These are phyloP conservation scores for Syzygium aromaticum DNA, from an alignment of 345 rosid genomes.

Conservation along the genomic window DNA sequence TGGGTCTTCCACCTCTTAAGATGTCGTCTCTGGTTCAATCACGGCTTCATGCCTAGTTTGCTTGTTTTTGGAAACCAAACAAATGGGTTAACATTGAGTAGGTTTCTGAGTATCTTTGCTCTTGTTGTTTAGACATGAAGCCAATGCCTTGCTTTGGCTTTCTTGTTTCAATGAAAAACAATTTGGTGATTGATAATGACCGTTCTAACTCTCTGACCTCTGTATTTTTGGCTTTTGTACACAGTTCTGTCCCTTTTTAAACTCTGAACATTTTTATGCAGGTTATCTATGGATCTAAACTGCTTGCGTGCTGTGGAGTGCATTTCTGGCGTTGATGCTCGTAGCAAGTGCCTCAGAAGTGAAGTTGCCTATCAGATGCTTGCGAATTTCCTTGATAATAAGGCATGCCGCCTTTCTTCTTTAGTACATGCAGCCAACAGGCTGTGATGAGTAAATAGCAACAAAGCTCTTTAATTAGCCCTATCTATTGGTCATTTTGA, in stretches of 20 bases:
- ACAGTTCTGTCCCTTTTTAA: neutral
- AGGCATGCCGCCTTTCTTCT: conserved; percentile 34
- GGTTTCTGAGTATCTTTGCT: neutral
- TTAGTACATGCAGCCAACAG: neutral
- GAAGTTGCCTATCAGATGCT: conserved; percentile 51
- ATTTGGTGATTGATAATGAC: neutral
- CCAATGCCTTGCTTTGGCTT: neutral
- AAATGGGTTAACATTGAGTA: neutral
- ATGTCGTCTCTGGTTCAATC: neutral
- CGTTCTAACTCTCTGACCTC: neutral
- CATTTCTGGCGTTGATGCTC: conserved; percentile 39
- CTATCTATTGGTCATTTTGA: neutral
- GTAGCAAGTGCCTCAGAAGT: conserved; percentile 61
- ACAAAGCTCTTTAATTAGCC: neutral
- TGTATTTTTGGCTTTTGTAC: neutral
- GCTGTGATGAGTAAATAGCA: neutral
- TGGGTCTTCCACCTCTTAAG: neutral
- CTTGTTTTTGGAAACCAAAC: neutral
- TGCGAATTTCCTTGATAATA: conserved; percentile 32
- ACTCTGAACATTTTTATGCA: conserved; percentile 19
- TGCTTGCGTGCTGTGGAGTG: conserved; percentile 72
- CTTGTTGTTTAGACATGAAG: neutral
- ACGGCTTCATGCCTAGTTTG: neutral
- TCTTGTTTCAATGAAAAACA: neutral
- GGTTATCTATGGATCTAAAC: conserved; percentile 71